phyloP scores from a whole-genome alignment of 1,139 yeast species.

The Lodderomyces parapsilosis region DNA sequence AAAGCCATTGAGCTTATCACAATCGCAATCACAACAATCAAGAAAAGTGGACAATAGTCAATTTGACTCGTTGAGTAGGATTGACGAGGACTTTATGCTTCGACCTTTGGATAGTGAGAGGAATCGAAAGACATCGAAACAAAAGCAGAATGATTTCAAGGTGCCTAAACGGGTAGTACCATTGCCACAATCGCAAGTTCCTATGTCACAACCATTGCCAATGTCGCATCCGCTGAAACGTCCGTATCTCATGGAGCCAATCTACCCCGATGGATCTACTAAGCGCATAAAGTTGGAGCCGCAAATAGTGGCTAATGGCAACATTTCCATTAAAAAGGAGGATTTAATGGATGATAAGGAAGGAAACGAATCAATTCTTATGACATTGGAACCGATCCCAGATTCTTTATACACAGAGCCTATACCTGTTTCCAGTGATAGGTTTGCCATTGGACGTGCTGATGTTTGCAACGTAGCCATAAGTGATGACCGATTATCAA shows the following conservation, averaged over 20 bases:
- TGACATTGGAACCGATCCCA: constrained; percentile 30
- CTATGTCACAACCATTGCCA: constrained; percentile 12
- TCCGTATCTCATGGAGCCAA: constrained; percentile 9
- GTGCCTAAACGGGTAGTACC: constrained; percentile 45
- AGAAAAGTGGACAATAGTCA: constrained; percentile 52
- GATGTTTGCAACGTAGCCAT: constrained; percentile 59
- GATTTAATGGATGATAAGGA: constrained; percentile 1
- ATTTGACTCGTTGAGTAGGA: constrained; percentile 41
- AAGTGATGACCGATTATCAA: constrained; percentile 75
- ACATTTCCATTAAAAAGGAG: not conserved
- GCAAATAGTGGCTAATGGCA: not conserved
- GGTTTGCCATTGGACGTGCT: constrained; percentile 63
- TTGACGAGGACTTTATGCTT: constrained; percentile 46
- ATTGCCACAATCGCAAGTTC: constrained; percentile 41
- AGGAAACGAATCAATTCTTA: not conserved
- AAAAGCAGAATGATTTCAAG: constrained; percentile 34
- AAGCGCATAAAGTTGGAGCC: constrained; percentile 1
- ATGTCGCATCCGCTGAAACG: constrained; percentile 13
- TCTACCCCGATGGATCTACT: constrained; percentile 2
- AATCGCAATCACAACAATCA: constrained; percentile 66
- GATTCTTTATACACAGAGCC: constrained; percentile 34
- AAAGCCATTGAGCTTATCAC: constrained; percentile 60
- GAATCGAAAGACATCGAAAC: constrained; percentile 21
- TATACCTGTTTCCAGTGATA: constrained; percentile 61
- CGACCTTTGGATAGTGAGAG: constrained; percentile 38